Evolutionary conservation across 768 basidiomycete species (phyloP).

Genomic region (Tulasnella sp.): DNA sequence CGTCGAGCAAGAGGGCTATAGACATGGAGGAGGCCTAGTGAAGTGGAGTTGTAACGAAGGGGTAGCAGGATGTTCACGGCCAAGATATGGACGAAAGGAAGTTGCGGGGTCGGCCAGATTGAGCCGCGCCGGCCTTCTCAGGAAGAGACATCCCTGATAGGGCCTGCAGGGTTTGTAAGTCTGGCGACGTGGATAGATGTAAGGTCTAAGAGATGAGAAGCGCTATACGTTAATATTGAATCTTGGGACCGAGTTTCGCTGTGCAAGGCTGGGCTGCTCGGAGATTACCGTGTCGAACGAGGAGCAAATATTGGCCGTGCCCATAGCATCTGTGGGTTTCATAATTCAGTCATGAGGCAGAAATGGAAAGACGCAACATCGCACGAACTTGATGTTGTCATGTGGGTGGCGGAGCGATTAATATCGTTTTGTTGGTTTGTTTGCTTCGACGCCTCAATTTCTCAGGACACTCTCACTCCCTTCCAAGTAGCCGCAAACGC

Average conservation of each 20-base stretch:
- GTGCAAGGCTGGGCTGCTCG: no score
- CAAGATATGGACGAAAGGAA: not conserved
- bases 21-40: not conserved
- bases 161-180: not conserved
- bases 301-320: no score
- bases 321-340: no score
- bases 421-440: not conserved
- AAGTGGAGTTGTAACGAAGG: not conserved
- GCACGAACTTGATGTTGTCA: not conserved
- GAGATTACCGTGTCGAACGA: no score
- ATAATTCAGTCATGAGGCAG: no score
- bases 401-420: no score
- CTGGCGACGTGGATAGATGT: no score
- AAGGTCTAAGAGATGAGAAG: no score
- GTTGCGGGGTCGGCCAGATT: not conserved
- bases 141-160: not conserved
- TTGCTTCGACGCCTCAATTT: not conserved
- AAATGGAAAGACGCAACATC: no score
- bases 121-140: not conserved
- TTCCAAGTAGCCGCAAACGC: not conserved
- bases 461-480: not conserved
- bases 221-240: no score
- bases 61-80: no score
- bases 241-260: no score
- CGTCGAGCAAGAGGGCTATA: not conserved